phyloP scores from a whole-genome alignment of 2,329 filamentous ascomycete genomes.

The Diaporthe sp. region DNA sequence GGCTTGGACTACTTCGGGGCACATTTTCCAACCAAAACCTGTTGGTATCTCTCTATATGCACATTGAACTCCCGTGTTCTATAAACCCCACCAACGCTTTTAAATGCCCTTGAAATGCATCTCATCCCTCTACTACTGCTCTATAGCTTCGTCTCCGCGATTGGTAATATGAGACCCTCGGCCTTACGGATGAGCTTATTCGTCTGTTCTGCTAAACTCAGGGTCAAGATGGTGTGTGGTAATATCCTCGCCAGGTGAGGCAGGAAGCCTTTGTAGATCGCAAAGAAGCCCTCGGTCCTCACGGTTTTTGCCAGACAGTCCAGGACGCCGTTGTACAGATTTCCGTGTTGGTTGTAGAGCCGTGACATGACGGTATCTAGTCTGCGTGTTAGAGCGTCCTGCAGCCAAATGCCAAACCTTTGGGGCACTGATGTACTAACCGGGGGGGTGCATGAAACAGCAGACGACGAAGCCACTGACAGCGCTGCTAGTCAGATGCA shows the following conservation, averaged over 20 bases:
- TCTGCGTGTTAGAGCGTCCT: slow-evolving; percentile 24
- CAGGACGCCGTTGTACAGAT: slow-evolving; percentile 92
- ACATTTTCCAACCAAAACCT: slow-evolving; percentile 11
- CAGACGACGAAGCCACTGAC: slow-evolving; percentile 96
- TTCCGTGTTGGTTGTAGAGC: slow-evolving; percentile 98
- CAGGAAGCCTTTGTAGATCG: slow-evolving; percentile 97
- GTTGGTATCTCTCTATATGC: slow-evolving; percentile 27
- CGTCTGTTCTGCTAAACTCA: slow-evolving; percentile 95
- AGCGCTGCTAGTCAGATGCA: slow-evolving; percentile 90
- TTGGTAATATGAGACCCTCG: slow-evolving; percentile 57
- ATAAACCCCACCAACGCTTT: not conserved
- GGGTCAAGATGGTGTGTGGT: slow-evolving; percentile 93
- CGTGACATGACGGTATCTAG: slow-evolving; percentile 96
- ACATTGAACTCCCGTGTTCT: slow-evolving; percentile 6
- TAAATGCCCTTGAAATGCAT: not conserved
- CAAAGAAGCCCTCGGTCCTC: slow-evolving; percentile 88
- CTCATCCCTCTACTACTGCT: not conserved
- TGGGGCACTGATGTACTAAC: slow-evolving; percentile 55
- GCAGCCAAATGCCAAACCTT: not conserved
- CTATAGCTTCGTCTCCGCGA: slow-evolving; percentile 28
- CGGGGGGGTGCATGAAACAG: slow-evolving; percentile 96
- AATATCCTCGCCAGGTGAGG: slow-evolving; percentile 94
- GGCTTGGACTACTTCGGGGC: too few relatives aligned
- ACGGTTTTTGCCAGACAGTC: slow-evolving; percentile 94
- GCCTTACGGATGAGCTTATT: slow-evolving; percentile 89